Evolutionary conservation across 345 rosid species (phyloP).

Genomic region (Viola odorata): DNA sequence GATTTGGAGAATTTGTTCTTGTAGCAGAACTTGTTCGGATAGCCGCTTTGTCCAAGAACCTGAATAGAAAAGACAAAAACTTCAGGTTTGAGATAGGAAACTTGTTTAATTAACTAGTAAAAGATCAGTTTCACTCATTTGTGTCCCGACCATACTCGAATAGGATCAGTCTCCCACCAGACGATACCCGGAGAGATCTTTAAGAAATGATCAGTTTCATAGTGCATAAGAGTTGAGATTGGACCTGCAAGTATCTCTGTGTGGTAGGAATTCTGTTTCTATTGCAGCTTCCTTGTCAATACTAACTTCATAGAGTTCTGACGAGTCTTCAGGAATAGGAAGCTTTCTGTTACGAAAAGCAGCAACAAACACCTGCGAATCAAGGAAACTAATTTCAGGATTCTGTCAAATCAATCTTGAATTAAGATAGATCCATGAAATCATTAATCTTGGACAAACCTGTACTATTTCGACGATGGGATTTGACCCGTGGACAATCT

Average conservation of each 20-base stretch:
- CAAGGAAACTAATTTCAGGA: neutral
- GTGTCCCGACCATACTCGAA: no score
- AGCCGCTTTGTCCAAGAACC: slow-evolving; percentile 62
- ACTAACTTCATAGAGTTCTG: slow-evolving; percentile 40
- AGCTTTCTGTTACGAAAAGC: slow-evolving; percentile 46
- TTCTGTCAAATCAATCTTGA: neutral
- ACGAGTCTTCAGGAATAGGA: slow-evolving; percentile 37
- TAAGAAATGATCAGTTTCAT: no score
- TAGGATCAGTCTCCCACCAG: no score
- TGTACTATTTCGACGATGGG: slow-evolving; percentile 39
- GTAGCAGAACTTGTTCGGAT: slow-evolving; percentile 20
- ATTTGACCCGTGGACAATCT: slow-evolving; percentile 32
- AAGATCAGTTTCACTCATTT: no score
- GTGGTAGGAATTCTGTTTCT: slow-evolving; percentile 42
- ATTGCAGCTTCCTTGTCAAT: slow-evolving; percentile 34
- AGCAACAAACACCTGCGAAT: slow-evolving; percentile 39
- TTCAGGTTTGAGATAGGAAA: neutral
- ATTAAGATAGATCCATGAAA: no score
- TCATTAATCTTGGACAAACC: slow-evolving; percentile 17
- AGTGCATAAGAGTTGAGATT: neutral
- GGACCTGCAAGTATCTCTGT: slow-evolving; percentile 41
- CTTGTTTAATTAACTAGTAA: no score
- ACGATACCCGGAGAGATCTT: no score
- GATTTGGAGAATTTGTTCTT: slow-evolving; percentile 25
- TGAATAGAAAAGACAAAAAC: slow-evolving; percentile 6